Evolutionary conservation across 164 flowering plant genomes (phyloP).

Genomic region (Aristolochia fimbriata): DNA sequence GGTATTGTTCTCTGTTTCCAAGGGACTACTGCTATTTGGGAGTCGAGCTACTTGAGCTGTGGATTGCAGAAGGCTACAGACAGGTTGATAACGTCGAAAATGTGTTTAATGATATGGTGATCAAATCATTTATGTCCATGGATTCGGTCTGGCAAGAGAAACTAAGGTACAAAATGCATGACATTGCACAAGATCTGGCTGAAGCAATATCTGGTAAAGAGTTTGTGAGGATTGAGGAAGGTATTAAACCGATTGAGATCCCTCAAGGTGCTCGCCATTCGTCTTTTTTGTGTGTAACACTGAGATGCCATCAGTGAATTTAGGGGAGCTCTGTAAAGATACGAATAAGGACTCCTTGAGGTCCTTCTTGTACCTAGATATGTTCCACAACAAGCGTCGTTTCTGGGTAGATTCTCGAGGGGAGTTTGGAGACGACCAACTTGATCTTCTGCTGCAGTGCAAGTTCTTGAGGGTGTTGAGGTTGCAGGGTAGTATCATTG

Average conservation of each 20-base stretch:
- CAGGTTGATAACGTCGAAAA: neutral
- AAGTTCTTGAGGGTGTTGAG: conserved; percentile 1
- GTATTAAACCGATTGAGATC: neutral
- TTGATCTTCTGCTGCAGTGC: neutral
- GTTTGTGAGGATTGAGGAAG: neutral
- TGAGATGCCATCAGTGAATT: neutral
- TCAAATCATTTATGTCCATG: neutral
- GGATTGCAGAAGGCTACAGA: conserved; percentile 6
- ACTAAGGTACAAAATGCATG: conserved; percentile 6
- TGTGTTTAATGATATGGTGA: neutral
- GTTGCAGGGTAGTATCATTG: neutral
- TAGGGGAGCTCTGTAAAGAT: too few species aligned
- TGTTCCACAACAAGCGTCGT: too few species aligned
- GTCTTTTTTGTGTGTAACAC: neutral
- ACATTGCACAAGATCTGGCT: conserved; percentile 2
- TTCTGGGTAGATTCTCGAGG: neutral
- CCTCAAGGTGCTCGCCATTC: conserved; percentile 3
- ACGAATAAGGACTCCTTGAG: too few species aligned
- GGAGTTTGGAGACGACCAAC: too few species aligned
- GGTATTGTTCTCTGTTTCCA: conserved; percentile 5
- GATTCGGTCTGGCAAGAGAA: neutral
- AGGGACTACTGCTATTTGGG: neutral
- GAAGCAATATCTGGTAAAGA: neutral
- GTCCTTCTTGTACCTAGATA: too few species aligned
- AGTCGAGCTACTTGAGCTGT: neutral